Conservation (phyloP, 805 yeast species). For the Teunomyces atbi region DNA sequence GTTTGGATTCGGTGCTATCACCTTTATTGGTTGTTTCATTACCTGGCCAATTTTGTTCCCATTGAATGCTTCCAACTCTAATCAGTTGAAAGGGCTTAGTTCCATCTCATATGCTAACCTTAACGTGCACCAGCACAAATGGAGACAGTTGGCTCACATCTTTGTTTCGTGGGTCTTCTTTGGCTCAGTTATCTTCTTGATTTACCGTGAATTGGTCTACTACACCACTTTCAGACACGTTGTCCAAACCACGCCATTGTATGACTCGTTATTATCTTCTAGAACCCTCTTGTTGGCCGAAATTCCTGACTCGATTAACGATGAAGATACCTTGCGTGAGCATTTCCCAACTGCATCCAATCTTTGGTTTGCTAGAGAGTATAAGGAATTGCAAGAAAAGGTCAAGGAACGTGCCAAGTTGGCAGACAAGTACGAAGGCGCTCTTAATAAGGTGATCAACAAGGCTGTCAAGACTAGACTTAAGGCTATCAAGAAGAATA, state of each 20-base stretch:
- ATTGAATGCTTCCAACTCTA: constrained; percentile 70
- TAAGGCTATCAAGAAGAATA: constrained; percentile 58
- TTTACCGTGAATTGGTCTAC: constrained; percentile 72
- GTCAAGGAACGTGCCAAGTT: constrained; percentile 65
- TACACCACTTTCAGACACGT: constrained; percentile 73
- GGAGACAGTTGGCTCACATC: constrained; percentile 71
- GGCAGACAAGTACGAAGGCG: constrained; percentile 59
- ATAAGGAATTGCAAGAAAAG: constrained; percentile 52
- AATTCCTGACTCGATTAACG: constrained; percentile 48
- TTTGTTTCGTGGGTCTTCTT: constrained; percentile 74
- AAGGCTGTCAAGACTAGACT: constrained; percentile 57
- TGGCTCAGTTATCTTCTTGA: constrained; percentile 60
- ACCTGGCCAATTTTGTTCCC: constrained; percentile 72
- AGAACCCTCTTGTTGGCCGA: constrained; percentile 74
- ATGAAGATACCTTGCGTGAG: constrained; percentile 51
- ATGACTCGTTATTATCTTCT: constrained; percentile 66
- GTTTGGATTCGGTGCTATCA: constrained; percentile 51
- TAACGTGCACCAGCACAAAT: constrained; percentile 40
- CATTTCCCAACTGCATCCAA: constrained; percentile 63
- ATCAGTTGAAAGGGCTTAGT: constrained; percentile 56
- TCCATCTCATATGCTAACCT: constrained; percentile 64
- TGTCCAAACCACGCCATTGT: constrained; percentile 67
- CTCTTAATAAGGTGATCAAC: constrained; percentile 57
- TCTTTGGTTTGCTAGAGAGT: constrained; percentile 64
- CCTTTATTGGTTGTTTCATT: constrained; percentile 52